Evolutionary conservation across 2,329 filamentous ascomycete species (phyloP).

Genomic region (Tolypocladium paradoxum): DNA sequence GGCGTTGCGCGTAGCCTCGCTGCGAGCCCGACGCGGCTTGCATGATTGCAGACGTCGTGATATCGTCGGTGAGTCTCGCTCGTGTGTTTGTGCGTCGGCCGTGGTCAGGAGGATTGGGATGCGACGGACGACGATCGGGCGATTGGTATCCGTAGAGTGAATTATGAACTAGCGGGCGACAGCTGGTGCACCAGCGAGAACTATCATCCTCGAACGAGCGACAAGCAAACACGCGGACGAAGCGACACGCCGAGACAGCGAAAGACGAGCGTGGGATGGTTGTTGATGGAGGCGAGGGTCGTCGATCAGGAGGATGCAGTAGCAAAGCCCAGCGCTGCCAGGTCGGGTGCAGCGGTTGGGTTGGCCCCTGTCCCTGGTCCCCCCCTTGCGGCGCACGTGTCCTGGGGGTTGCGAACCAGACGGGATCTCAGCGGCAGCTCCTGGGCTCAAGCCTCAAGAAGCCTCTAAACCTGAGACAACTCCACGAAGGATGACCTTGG

Average conservation of each 20-base stretch:
- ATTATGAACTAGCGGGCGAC: constrained; percentile 1
- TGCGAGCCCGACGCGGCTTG: constrained; percentile 37
- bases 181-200: background rate
- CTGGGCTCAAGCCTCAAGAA: background rate
- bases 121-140: background rate
- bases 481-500: too few species aligned
- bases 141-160: background rate
- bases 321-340: background rate
- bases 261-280: background rate
- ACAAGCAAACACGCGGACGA: background rate
- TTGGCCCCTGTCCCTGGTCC: background rate
- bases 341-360: background rate
- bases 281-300: background rate
- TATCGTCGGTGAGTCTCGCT: background rate
- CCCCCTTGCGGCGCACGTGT: background rate
- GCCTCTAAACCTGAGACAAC: background rate
- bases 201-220: constrained; percentile 14
- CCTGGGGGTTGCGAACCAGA: background rate
- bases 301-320: background rate
- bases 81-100: background rate
- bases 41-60: constrained; percentile 23
- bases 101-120: background rate
- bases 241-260: background rate
- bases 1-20: constrained; percentile 42
- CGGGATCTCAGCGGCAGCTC: background rate